phyloP scores from a whole-genome alignment of 306 rosid genomes.

The Quercus berberidifolia region DNA sequence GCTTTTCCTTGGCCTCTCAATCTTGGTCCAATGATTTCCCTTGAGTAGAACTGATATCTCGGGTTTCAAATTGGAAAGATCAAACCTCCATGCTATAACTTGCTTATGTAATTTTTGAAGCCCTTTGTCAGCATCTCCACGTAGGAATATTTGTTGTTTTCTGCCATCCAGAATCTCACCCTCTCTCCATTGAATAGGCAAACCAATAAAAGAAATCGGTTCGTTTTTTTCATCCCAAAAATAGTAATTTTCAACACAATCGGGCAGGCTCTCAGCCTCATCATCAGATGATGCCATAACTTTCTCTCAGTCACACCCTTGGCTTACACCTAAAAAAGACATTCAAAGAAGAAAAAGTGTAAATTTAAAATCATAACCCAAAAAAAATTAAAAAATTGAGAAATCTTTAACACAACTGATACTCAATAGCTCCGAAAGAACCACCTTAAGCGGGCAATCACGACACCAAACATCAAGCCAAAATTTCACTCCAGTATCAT shows the following conservation, averaged over 20 bases:
- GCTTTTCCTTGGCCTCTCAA: constrained; percentile 78
- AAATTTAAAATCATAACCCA: neutral
- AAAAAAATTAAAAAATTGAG: no score
- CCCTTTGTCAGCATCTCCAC: constrained; percentile 60
- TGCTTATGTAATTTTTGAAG: constrained; percentile 58
- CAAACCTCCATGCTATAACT: constrained; percentile 79
- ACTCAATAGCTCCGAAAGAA: no score
- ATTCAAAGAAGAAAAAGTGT: neutral
- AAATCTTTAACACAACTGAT: no score
- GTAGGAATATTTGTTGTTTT: constrained; percentile 41
- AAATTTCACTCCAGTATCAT: no score
- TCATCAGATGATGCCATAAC: constrained; percentile 81
- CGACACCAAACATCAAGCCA: no score
- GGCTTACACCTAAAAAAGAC: constrained; percentile 18
- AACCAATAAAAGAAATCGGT: constrained; percentile 56
- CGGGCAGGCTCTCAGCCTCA: constrained; percentile 49
- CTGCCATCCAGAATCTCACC: constrained; percentile 30
- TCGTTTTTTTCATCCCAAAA: constrained; percentile 45
- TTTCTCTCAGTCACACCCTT: constrained; percentile 16
- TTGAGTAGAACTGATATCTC: constrained; percentile 69
- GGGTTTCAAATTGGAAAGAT: constrained; percentile 49
- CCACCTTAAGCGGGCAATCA: no score
- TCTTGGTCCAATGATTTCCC: constrained; percentile 59
- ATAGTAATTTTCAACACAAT: constrained; percentile 58
- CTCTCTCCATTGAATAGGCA: constrained; percentile 73